Conservation (phyloP, 208 protist genomes). For the Trypanosoma boissoni region DNA sequence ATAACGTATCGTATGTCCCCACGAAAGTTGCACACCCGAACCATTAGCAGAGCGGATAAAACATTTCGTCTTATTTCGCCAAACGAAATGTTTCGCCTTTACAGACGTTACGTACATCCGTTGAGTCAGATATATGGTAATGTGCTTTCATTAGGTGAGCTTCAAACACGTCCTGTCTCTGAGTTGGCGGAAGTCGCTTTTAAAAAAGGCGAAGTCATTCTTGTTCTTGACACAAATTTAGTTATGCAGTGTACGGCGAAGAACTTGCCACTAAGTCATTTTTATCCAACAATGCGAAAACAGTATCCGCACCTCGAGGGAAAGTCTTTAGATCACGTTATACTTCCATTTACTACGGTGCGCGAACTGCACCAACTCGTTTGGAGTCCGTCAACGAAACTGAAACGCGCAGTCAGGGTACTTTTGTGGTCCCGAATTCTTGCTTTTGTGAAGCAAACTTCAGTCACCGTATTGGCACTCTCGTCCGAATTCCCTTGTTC, state of each 20-base stretch:
- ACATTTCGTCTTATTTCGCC: constrained; percentile 56
- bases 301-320: constrained; percentile 42
- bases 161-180: constrained; percentile 43
- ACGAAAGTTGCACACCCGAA: constrained; percentile 14
- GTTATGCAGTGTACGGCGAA: constrained; percentile 73
- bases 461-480: constrained; percentile 54
- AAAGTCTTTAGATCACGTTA: constrained; percentile 29
- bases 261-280: constrained; percentile 67
- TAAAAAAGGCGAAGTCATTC: constrained; percentile 25
- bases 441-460: constrained; percentile 41
- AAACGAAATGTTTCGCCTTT: constrained; percentile 48
- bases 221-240: constrained; percentile 88
- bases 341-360: constrained; percentile 81
- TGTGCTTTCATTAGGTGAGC: constrained; percentile 38
- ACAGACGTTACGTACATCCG: constrained; percentile 35
- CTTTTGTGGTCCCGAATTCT: constrained; percentile 75
- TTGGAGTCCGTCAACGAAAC: constrained; percentile 39
- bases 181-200: constrained; percentile 38
- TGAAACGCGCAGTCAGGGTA: constrained; percentile 37
- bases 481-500: constrained; percentile 56
- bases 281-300: constrained; percentile 50
- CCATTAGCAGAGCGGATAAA: constrained; percentile 4
- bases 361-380: constrained; percentile 62
- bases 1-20: constrained; percentile 51
- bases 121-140: constrained; percentile 51